Percentiles rank a stretch among this genome's conserved stretches.
Evolutionary conservation across 768 basidiomycete genomes (phyloP).

Genomic region (Clathrus columnatus): DNA sequence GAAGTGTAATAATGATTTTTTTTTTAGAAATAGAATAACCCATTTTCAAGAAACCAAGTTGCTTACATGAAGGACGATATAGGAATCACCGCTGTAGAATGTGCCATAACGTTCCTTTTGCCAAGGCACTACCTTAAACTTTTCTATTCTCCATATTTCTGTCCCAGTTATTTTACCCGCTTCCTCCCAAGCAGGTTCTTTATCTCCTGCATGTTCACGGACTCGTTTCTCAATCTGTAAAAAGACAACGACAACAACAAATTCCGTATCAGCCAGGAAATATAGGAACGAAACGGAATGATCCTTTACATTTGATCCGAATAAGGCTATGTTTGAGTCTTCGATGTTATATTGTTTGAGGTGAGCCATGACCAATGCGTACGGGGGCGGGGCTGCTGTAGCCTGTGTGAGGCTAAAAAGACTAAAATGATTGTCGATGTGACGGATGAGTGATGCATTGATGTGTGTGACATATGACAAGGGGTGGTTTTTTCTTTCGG

Average conservation of each 20-base stretch:
- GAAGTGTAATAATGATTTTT: background rate
- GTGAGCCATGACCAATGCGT: constrained; percentile 26
- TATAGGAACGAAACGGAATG: background rate
- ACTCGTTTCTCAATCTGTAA: constrained; percentile 49
- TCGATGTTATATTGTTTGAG: constrained; percentile 48
- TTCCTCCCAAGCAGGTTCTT: constrained; percentile 41
- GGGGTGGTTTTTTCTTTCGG: too few relatives aligned
- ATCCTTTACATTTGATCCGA: constrained; percentile 51
- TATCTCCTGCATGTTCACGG: constrained; percentile 41
- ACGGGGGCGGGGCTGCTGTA: background rate
- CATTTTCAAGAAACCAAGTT: background rate
- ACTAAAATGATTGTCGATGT: background rate
- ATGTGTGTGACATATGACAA: too few relatives aligned
- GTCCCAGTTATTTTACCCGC: constrained; percentile 37
- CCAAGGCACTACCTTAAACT: constrained; percentile 47
- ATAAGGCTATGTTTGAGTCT: constrained; percentile 53
- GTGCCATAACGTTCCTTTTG: constrained; percentile 40
- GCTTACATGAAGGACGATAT: constrained; percentile 53
- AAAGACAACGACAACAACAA: too few relatives aligned
- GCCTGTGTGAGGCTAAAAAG: background rate
- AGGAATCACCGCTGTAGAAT: constrained; percentile 60
- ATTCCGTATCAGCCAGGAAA: background rate
- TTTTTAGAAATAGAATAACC: background rate
- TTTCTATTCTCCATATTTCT: constrained; percentile 52
- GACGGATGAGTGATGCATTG: too few relatives aligned